Base-by-base conservation (phyloP, 2,329 filamentous ascomycete genomes). In the Ceratocystiopsis brevicomis region DNA sequence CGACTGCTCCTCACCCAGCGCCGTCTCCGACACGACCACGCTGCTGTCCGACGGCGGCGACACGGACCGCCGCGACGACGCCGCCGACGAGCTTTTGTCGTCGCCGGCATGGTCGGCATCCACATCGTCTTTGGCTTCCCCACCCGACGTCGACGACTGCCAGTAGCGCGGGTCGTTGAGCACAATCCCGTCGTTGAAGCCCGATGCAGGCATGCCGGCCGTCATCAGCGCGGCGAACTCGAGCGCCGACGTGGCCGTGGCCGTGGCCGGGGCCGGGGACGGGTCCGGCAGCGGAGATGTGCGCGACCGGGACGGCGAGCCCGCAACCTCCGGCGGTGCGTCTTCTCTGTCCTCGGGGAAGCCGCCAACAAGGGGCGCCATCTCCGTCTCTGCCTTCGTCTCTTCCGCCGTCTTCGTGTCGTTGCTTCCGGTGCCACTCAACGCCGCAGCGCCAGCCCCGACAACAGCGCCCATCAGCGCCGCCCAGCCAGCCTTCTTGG, bases 141-240 rank as follows among this genome's bases (percentile, higher is more conserved):
- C 25, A 5, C 70, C 69, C 4, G 76, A 74, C 9, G 77, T 79
- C 43, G 73, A 69, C 25, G 78, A 73, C 41, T 66, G 68, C 49
- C 72, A 72, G 52, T 76, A 84, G 1, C 58, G 62, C 0, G 73
- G 71, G 51, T 84, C 68, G 39, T 81, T 65, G 34, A 80, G 77
- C 39, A 84, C 74, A 45, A 84, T 73, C 37, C 79, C 69, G 5
- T 77, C 73, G 52, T 82, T 70, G 49, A 85, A 84, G 0, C 80
- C 80, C 39, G 75, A 71, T n/a, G 75, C 69, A 53, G 77, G 62
- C 40, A 82, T 64, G 1, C 76, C 78, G 40, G 78, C 81, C 45
- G 78, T 78, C 39, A 84, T 59, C 3, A 71, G 74, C 25, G 79
- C 80, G 9, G 76, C 73, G 50, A 85, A 84, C 42, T 76, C 75